Evolutionary conservation across 2,329 filamentous ascomycete species (phyloP), one percentile per base, ranked within the genome.

Genomic region (Aspergillus sp.): DNA sequence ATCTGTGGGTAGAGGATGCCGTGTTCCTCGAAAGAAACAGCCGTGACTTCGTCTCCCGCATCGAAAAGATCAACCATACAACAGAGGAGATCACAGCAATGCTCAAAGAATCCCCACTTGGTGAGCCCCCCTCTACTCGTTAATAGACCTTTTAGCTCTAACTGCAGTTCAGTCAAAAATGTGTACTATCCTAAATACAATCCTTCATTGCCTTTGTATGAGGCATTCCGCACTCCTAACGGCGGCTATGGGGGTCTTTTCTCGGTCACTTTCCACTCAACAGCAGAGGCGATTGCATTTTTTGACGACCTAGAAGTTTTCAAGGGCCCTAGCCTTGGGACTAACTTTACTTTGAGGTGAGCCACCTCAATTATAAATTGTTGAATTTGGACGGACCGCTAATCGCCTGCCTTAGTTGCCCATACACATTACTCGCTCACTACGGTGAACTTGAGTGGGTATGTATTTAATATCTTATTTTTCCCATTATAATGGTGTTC

Each of bases 21-120:
- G 86, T 99, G 39, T 96, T 97, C 76, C 87, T 99, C 78, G 95
- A 99, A 76, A 85, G 93, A 61, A 99, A 99, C 75, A 97, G 92
- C 72, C 88, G 95, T 15, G 92, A 98, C 76, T 98, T 97, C 72
- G 83, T 88, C 18, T 83, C 84, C 15, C 85, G 95, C 56, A 91
- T 96, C 59, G 87, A 89, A 62, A 85, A 91, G 55, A 90, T 96
- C 69, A 97, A 97, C 69, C 73, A 78, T 50, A 97, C 96, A 67
- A 89, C 93, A 5, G 92, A 96, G 74, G 84, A 86, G 53, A 89
- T 98, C 61, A 93, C 89, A 64, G 83, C 89, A 30, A 81, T 92
- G 36, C 78, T 98, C 39, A 80, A 77, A 62, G 74, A 78, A 1
- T 87, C 84, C 53, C 77, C 81, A 11, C 72, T 81, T 48, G 76